Conservation (phyloP, 2,329 filamentous ascomycete species). For the Cladosporium sp. region DNA sequence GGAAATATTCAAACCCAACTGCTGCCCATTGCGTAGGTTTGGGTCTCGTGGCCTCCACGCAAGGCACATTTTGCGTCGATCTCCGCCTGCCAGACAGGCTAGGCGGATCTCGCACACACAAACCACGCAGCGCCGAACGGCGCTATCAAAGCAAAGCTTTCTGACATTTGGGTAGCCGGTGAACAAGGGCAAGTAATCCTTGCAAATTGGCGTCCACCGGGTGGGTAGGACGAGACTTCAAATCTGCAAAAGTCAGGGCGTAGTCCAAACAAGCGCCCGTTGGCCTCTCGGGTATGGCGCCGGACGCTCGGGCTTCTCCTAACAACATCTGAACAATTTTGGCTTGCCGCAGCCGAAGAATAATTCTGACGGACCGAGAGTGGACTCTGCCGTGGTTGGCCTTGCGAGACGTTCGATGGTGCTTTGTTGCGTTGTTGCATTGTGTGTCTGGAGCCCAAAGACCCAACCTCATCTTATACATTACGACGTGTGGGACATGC, state of each 20-base stretch:
- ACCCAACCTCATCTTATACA: background rate
- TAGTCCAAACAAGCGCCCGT: constrained; percentile 17
- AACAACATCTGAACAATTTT: constrained; percentile 14
- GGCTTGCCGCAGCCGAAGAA: constrained; percentile 7
- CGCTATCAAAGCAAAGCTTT: constrained; percentile 17
- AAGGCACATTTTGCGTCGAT: constrained; percentile 17
- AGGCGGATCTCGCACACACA: constrained; percentile 16
- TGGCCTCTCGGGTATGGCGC: constrained; percentile 8
- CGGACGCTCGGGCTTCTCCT: constrained; percentile 10
- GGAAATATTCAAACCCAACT: constrained; percentile 19
- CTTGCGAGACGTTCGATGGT: background rate
- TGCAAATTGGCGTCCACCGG: constrained; percentile 12
- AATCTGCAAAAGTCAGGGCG: constrained; percentile 15
- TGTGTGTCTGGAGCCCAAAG: background rate
- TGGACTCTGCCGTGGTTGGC: background rate
- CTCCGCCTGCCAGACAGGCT: constrained; percentile 12
- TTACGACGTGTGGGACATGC: background rate
- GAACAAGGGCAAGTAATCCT: constrained; percentile 12
- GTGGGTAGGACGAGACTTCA: constrained; percentile 17
- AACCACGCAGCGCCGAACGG: constrained; percentile 2
- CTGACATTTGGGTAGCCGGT: constrained; percentile 13
- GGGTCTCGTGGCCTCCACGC: constrained; percentile 19
- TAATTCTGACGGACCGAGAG: background rate
- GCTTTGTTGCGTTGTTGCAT: background rate
- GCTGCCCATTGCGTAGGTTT: constrained; percentile 21